Base-by-base conservation (phyloP, 352 stramenopile species). In the Globisporangium okanoganense region DNA sequence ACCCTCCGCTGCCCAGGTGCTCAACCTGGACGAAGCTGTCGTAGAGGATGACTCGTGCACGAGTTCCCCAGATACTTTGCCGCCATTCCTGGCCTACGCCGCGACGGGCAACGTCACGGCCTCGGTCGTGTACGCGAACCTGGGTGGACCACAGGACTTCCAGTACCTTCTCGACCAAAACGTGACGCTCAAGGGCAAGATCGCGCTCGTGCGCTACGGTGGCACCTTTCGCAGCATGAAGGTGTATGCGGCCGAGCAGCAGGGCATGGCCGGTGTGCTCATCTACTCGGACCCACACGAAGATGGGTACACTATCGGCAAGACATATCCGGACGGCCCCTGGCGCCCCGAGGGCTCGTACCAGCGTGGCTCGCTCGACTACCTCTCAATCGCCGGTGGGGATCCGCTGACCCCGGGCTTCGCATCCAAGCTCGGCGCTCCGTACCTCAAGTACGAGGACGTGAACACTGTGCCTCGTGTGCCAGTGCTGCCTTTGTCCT, bases 241-340 rank as follows among this genome's bases (percentile, higher is more conserved):
- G 56, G 86, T 96, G 9, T 88, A 94, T 77, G 78, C 93, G 49
- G 86, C 89, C 0, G 77, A 97, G 67, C 48, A 76, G 20, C 78
- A 85, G 31, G 80, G 82, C 13, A 94, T 92, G 61, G 61, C 76
- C 5, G 90, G 75, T 31, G 80, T 87, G 29, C 66, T 97, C 1
- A 96, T 97, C 64, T 97, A 95, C 68, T 94, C 80, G 44, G 90
- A 97, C 62, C 90, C 90, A 5, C 41, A 71, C 13, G 79, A 97
- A 35, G 90, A 97, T 64, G 90, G 89, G 4, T 97, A 76, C 58
- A 56, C 31, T 2, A 56, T 70, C 6, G 89, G 88, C 5, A 54
- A 66, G 14, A 79, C 82, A 1, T 97, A 96, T 65, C 87, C 90
- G 3, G 67, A 92, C 0, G 90, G 90, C 29, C 81, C 79, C 3